A percentile compares a stretch with the other conserved stretches of the same genome.
These are phyloP conservation scores for Gyromitra esculenta DNA, from an alignment of 2,329 filamentous ascomycete genomes.

Conservation along the genomic window DNA sequence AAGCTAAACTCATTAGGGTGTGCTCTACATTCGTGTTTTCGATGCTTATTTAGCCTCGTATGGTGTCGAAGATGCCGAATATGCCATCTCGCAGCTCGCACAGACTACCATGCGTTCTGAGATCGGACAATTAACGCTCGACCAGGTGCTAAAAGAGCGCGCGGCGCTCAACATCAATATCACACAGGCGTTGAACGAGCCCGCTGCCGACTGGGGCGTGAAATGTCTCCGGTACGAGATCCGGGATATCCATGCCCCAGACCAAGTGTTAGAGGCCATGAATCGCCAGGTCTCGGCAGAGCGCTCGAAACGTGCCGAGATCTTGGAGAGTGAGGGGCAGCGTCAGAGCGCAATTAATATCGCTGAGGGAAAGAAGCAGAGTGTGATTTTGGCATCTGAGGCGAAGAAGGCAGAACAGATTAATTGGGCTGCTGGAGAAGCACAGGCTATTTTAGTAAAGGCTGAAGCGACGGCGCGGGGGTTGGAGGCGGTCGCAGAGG, in stretches of 20 bases:
- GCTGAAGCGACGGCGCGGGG: slow-evolving; percentile 85
- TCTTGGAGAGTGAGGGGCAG: slow-evolving; percentile 96
- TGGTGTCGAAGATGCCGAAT: slow-evolving; percentile 97
- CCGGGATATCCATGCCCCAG: slow-evolving; percentile 94
- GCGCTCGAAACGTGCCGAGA: slow-evolving; percentile 96
- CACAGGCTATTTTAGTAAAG: slow-evolving; percentile 88
- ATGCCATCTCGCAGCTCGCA: slow-evolving; percentile 95
- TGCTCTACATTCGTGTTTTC: slow-evolving; percentile 94
- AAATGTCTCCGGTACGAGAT: slow-evolving; percentile 98
- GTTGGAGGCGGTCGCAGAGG: slow-evolving; percentile 83
- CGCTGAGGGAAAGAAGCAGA: slow-evolving; percentile 96
- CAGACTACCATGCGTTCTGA: slow-evolving; percentile 99
- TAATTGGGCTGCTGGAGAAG: slow-evolving; percentile 90
- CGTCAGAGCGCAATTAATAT: slow-evolving; percentile 98
- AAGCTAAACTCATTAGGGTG: slow-evolving; percentile 65
- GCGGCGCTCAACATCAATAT: slow-evolving; percentile 97
- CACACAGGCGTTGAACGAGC: slow-evolving; percentile 98
- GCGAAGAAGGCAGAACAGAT: slow-evolving; percentile 89
- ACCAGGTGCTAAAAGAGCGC: slow-evolving; percentile 97
- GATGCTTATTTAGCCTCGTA: slow-evolving; percentile 98
- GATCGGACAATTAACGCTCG: slow-evolving; percentile 93
- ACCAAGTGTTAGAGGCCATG: slow-evolving; percentile 89
- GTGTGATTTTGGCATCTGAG: slow-evolving; percentile 93
- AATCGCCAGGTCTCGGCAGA: slow-evolving; percentile 97
- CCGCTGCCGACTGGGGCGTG: slow-evolving; percentile 95